phyloP scores from a whole-genome alignment of 2,329 filamentous ascomycete genomes.

The Aspergillus fischeri region DNA sequence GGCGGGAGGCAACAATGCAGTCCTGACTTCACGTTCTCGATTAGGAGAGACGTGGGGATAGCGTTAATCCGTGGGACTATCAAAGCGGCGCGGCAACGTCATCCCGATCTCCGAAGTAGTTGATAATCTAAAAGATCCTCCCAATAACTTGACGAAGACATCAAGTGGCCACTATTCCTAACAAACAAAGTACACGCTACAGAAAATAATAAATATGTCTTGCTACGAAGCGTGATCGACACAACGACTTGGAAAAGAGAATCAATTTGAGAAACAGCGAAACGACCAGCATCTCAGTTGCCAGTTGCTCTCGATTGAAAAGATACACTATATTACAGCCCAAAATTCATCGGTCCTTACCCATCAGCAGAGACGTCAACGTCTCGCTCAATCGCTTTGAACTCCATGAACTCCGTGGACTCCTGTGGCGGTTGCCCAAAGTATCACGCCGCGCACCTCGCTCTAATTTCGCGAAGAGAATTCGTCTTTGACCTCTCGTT shows the following conservation, averaged over 20 bases:
- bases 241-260: not conserved
- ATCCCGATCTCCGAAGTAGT: slow-evolving; percentile 7
- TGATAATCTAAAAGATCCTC: not conserved
- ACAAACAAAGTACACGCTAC: no score
- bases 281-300: not conserved
- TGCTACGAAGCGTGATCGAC: not conserved
- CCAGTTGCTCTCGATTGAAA: not conserved
- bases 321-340: slow-evolving; percentile 21
- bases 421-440: slow-evolving; percentile 31
- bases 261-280: not conserved
- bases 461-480: slow-evolving; percentile 22
- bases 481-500: slow-evolving; percentile 30
- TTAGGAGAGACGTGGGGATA: not conserved
- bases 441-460: slow-evolving; percentile 30
- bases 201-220: not conserved
- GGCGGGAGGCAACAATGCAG: slow-evolving; percentile 3
- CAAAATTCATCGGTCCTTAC: slow-evolving; percentile 25
- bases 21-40: slow-evolving; percentile 2
- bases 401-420: slow-evolving; percentile 41
- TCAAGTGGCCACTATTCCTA: not conserved
- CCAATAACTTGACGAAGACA: not conserved
- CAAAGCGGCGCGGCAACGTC: slow-evolving; percentile 18
- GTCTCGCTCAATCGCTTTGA: slow-evolving; percentile 25
- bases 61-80: not conserved
- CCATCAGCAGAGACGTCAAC: slow-evolving; percentile 28